Conservation (phyloP, 2,329 filamentous ascomycete genomes). For the Xylaria sp. region DNA sequence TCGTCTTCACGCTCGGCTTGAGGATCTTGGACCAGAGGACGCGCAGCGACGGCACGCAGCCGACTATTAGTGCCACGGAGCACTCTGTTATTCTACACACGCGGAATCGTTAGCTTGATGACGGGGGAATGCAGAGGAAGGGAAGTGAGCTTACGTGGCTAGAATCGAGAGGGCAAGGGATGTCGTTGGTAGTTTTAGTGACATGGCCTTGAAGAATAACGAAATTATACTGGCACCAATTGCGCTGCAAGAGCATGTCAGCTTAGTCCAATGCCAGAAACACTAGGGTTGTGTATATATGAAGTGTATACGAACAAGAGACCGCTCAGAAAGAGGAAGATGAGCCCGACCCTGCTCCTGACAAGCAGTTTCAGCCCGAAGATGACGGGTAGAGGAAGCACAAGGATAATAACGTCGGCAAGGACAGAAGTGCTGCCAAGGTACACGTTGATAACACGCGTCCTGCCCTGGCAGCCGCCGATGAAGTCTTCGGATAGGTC, state of each 20-base stretch:
- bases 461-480: conserved; percentile 27
- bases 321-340: conserved; percentile 35
- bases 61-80: conserved; percentile 36
- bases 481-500: conserved; percentile 26
- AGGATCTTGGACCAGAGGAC: conserved; percentile 39
- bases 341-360: conserved; percentile 32
- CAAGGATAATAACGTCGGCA: conserved; percentile 35
- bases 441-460: conserved; percentile 31
- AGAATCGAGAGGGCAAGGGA: conserved; percentile 36
- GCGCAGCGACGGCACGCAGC: conserved; percentile 36
- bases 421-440: conserved; percentile 32
- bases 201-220: conserved; percentile 31
- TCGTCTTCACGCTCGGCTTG: conserved; percentile 18
- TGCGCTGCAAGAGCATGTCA: conserved; percentile 20
- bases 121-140: too few relatives aligned
- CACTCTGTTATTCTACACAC: conserved; percentile 30
- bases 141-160: conserved; percentile 29
- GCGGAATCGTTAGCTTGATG: not conserved
- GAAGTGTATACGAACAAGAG: conserved; percentile 30
- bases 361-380: conserved; percentile 34
- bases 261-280: not conserved
- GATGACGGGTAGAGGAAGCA: conserved; percentile 36
- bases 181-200: conserved; percentile 20
- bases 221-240: conserved; percentile 35
- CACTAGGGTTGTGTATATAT: not conserved